Evolutionary conservation across 352 stramenopile genomes (phyloP).

Genomic region (Globisporangium orthogonon): DNA sequence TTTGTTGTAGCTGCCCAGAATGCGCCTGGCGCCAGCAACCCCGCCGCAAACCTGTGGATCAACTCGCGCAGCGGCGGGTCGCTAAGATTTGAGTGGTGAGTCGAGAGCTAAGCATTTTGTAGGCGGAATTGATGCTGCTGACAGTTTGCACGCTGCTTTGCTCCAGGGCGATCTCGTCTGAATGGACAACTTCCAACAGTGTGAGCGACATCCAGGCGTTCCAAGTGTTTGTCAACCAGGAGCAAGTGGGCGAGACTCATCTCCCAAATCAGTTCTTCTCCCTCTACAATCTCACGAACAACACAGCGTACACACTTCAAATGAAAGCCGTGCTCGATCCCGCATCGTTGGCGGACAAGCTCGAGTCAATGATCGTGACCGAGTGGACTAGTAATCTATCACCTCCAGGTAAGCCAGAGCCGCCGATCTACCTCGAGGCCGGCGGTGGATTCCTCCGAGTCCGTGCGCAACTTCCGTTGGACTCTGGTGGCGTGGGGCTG

Average conservation of each 20-base stretch:
- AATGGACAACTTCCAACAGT: constrained; percentile 4
- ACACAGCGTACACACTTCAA: constrained; percentile 11
- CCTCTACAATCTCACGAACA: constrained; percentile 6
- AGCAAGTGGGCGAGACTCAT: constrained; percentile 1
- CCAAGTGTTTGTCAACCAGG: constrained; percentile 4
- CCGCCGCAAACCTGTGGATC: background rate
- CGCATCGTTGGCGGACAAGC: background rate
- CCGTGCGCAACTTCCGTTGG: background rate
- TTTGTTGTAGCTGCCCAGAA: background rate
- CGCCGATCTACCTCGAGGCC: background rate
- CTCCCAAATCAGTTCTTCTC: constrained; percentile 1
- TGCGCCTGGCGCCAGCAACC: background rate
- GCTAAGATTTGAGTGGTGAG: constrained; percentile 9
- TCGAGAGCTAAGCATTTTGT: background rate
- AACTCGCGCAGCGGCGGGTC: constrained; percentile 7
- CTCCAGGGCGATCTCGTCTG: constrained; percentile 1
- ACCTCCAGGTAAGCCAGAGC: background rate
- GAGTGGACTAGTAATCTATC: constrained; percentile 4
- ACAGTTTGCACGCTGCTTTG: background rate
- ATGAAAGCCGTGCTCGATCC: background rate
- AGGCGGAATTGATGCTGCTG: background rate
- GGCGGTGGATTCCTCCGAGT: constrained; percentile 3
- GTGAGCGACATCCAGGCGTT: constrained; percentile 6
- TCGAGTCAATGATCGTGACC: constrained; percentile 4
- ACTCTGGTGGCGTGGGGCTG: constrained; percentile 2